phyloP scores from a whole-genome alignment of 2,329 filamentous ascomycete species.

The Pseudocercospora ulei region DNA sequence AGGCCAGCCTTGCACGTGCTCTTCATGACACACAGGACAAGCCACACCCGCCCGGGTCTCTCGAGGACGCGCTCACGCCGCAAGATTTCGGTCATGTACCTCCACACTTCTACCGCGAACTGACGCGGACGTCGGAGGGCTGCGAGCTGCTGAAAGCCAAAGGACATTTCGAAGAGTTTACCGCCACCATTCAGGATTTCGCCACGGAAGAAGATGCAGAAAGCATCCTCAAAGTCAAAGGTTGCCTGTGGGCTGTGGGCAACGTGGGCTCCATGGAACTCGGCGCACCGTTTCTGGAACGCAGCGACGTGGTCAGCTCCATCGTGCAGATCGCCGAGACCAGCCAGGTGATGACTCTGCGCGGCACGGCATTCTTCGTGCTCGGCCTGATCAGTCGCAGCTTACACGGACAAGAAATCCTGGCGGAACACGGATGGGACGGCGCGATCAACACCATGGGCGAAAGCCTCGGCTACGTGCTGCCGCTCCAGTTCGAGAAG shows the following conservation, averaged over 20 bases:
- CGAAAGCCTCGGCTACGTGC: conserved; percentile 73
- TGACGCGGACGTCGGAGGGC: conserved; percentile 84
- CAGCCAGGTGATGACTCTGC: conserved; percentile 81
- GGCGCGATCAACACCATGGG: conserved; percentile 76
- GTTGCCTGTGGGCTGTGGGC: conserved; percentile 92
- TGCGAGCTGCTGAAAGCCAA: conserved; percentile 84
- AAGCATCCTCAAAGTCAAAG: conserved; percentile 84
- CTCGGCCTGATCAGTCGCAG: conserved; percentile 86
- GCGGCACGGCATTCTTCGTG: conserved; percentile 94
- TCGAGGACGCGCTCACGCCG: conserved; percentile 41
- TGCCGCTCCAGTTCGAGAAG: conserved; percentile 67
- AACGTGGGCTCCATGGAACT: conserved; percentile 98
- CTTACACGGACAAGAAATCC: conserved; percentile 80
- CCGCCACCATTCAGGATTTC: conserved; percentile 74
- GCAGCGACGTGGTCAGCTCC: conserved; percentile 73
- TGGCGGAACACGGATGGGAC: conserved; percentile 86
- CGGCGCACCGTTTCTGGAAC: conserved; percentile 85
- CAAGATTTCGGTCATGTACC: conserved; percentile 57
- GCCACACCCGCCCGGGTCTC: conserved; percentile 33
- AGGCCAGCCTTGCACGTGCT: conserved; percentile 84
- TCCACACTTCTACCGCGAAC: conserved; percentile 94
- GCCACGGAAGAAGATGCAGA: conserved; percentile 79
- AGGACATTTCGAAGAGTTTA: conserved; percentile 93
- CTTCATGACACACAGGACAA: conserved; percentile 56
- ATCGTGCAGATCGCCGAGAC: conserved; percentile 81